A percentile compares a stretch with the other conserved stretches of the same genome.
phyloP scores from a whole-genome alignment of 2,329 filamentous ascomycete genomes.

The Falciphora oryzae region DNA sequence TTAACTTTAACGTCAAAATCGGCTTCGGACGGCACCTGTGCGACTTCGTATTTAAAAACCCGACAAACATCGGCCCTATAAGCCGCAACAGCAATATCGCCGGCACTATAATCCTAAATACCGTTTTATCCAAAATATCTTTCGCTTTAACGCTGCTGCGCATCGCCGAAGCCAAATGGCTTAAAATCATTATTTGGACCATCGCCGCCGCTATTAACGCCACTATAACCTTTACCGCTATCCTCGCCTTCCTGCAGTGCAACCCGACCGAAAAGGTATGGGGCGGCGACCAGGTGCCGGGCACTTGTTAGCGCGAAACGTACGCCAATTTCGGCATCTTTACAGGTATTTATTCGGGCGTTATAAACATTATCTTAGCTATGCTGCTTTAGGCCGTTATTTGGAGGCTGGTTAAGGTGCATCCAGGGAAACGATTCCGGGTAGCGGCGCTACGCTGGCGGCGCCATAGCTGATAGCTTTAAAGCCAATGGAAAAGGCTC shows the following conservation, averaged over 20 bases:
- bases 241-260: slow-evolving; percentile 13
- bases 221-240: slow-evolving; percentile 20
- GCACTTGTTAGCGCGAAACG: slow-evolving; percentile 18
- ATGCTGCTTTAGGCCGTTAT: slow-evolving; percentile 26
- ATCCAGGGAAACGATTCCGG: no score
- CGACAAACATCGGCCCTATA: not conserved
- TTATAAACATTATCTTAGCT: slow-evolving; percentile 21
- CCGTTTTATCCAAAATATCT: slow-evolving; percentile 31
- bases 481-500: no score
- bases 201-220: slow-evolving; percentile 27
- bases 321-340: slow-evolving; percentile 20
- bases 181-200: slow-evolving; percentile 24
- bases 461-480: no score
- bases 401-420: slow-evolving; percentile 20
- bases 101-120: slow-evolving; percentile 23
- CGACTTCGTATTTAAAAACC: slow-evolving; percentile 9
- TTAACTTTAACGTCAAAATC: slow-evolving; percentile 9
- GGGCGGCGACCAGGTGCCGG: slow-evolving; percentile 6
- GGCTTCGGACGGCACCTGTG: slow-evolving; percentile 13
- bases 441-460: no score
- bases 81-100: slow-evolving; percentile 11
- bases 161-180: slow-evolving; percentile 19
- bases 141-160: slow-evolving; percentile 32
- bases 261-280: slow-evolving; percentile 13
- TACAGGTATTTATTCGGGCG: slow-evolving; percentile 20